Conservation (phyloP, 495 filamentous ascomycete genomes). For the Trypethelium eluteriae region DNA sequence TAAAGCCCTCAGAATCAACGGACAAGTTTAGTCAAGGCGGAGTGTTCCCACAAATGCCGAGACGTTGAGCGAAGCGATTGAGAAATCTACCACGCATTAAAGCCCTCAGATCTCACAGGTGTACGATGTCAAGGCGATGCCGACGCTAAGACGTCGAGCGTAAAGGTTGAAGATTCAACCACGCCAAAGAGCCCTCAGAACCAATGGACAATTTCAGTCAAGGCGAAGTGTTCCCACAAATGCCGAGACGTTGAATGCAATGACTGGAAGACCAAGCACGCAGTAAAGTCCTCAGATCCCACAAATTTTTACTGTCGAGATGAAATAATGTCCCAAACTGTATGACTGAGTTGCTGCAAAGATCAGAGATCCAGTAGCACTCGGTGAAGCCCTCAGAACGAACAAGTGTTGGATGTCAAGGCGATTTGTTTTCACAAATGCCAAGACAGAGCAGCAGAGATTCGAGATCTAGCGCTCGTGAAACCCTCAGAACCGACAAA, state of each 20-base stretch:
- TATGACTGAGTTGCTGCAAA: slow-evolving; percentile 12
- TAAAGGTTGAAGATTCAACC: not conserved
- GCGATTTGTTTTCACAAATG: slow-evolving; percentile 31
- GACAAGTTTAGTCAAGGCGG: slow-evolving; percentile 27
- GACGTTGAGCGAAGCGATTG: slow-evolving; percentile 16
- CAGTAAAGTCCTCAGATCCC: not conserved
- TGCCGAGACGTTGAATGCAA: slow-evolving; percentile 25
- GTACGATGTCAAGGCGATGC: not conserved
- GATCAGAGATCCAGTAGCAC: slow-evolving; percentile 10
- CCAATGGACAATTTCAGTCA: slow-evolving; percentile 13
- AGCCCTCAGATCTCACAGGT: not conserved
- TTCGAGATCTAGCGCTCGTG: not conserved
- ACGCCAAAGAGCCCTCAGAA: slow-evolving; percentile 21
- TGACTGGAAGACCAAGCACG: not conserved
- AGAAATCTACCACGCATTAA: not conserved
- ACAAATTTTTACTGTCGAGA: not conserved
- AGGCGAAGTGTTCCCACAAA: slow-evolving; percentile 36
- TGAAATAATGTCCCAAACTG: not conserved
- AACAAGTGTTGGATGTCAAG: slow-evolving; percentile 20
- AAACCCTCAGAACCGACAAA: not conserved
- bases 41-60: slow-evolving; percentile 41
- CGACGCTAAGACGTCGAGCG: slow-evolving; percentile 15
- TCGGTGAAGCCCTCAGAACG: slow-evolving; percentile 19
- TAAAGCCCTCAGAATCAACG: slow-evolving; percentile 1
- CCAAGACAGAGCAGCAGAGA: slow-evolving; percentile 23